Percentiles rank a stretch among this genome's conserved stretches.
Conservation (phyloP, 257 asterid genomes). For the Plectranthus barbatus region DNA sequence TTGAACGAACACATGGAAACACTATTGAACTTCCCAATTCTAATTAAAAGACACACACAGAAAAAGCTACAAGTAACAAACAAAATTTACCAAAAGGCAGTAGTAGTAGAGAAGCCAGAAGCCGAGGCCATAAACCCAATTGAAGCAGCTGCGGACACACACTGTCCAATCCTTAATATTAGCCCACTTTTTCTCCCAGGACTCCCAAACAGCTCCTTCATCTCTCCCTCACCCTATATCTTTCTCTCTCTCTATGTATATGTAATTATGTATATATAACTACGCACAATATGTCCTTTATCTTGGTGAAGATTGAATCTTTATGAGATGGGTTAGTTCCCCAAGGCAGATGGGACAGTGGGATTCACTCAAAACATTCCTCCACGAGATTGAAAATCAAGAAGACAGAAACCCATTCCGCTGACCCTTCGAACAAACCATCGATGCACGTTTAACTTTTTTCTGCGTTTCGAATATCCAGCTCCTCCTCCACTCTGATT, state of each 20-base stretch:
- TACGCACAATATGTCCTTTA: background rate
- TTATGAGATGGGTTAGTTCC: slow-evolving; percentile 19
- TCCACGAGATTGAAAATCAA: slow-evolving; percentile 10
- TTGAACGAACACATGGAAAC: background rate
- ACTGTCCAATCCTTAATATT: slow-evolving; percentile 57
- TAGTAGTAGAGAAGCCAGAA: slow-evolving; percentile 67
- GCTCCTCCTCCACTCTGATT: slow-evolving; percentile 4
- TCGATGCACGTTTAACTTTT: background rate
- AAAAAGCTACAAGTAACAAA: background rate
- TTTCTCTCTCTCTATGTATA: background rate
- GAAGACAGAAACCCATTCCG: slow-evolving; percentile 8
- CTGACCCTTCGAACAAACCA: slow-evolving; percentile 11
- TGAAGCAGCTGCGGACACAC: slow-evolving; percentile 46
- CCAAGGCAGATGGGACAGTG: slow-evolving; percentile 16
- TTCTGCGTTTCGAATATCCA: background rate
- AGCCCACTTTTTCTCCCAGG: slow-evolving; percentile 86
- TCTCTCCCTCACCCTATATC: slow-evolving; percentile 21
- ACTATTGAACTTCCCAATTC: background rate
- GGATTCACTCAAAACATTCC: slow-evolving; percentile 31
- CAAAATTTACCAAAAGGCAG: slow-evolving; percentile 65
- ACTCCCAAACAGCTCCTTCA: slow-evolving; percentile 78
- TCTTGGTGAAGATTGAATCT: slow-evolving; percentile 34
- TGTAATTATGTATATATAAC: background rate
- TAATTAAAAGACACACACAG: slow-evolving; percentile 7
- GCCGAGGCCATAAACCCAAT: slow-evolving; percentile 78